Evolutionary conservation across 2,329 filamentous ascomycete genomes (phyloP).

Genomic region (Dryadomyces quercus-mongolicae): DNA sequence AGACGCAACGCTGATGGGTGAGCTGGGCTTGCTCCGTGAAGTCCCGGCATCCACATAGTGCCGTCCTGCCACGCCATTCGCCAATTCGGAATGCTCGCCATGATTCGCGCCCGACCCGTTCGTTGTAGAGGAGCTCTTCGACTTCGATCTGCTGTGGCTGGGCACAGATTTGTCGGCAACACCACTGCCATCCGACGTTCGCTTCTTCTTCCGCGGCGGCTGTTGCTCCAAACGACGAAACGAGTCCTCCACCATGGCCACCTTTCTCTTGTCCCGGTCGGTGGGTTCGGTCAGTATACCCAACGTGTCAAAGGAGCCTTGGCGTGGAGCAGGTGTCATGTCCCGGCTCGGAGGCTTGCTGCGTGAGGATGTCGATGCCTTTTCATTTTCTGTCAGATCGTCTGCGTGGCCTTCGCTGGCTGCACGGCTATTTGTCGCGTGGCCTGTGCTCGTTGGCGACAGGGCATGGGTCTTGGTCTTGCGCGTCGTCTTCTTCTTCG

Average conservation of each 20-base stretch:
- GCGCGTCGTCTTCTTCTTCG: constrained; percentile 36
- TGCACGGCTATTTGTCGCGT: constrained; percentile 50
- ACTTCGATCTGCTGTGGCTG: constrained; percentile 14
- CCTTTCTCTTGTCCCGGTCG: constrained; percentile 55
- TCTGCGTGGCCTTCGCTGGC: constrained; percentile 50
- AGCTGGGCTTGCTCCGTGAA: constrained; percentile 40
- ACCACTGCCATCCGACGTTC: constrained; percentile 40
- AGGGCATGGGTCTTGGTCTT: constrained; percentile 43
- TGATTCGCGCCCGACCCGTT: not conserved
- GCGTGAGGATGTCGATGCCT: constrained; percentile 36
- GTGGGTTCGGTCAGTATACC: constrained; percentile 52
- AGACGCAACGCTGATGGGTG: constrained; percentile 31
- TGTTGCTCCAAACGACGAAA: constrained; percentile 52
- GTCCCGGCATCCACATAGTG: constrained; percentile 42
- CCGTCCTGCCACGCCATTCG: constrained; percentile 23
- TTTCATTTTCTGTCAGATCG: constrained; percentile 41
- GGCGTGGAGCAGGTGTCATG: constrained; percentile 42
- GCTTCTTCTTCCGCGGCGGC: constrained; percentile 48
- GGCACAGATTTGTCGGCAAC: constrained; percentile 9
- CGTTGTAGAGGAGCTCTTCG: constrained; percentile 10
- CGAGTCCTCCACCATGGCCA: constrained; percentile 52
- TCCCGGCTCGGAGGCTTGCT: constrained; percentile 58
- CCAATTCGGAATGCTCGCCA: constrained; percentile 12
- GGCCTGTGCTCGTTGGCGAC: constrained; percentile 50
- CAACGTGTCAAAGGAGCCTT: constrained; percentile 47